phyloP scores from a whole-genome alignment of 208 protist species.

The Trypanosoma caninum region DNA sequence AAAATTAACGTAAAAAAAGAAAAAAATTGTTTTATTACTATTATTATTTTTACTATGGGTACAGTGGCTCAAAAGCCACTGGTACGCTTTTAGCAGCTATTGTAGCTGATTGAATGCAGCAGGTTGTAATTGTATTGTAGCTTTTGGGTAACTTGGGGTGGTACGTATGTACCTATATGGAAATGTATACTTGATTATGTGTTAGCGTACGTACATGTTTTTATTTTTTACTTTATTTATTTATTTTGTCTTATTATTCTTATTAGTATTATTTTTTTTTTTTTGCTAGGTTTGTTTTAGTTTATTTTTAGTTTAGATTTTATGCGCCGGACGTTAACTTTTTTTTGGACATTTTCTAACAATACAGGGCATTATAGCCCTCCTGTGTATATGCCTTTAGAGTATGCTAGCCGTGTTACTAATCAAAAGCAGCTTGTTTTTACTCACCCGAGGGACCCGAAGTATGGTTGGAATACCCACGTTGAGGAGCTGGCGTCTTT shows the following conservation, averaged over 20 bases:
- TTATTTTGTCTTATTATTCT: conserved; percentile 6
- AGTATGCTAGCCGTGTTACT: conserved; percentile 81
- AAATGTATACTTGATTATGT: background rate
- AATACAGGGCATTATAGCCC: conserved; percentile 83
- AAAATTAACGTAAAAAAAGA: too few species aligned
- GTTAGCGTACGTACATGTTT: background rate
- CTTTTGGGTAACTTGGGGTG: too few species aligned
- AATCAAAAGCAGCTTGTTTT: conserved; percentile 79
- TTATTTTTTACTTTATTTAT: background rate
- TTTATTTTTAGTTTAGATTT: conserved; percentile 11
- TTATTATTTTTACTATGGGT: too few species aligned
- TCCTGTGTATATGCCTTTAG: conserved; percentile 80
- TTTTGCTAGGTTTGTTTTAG: conserved; percentile 1
- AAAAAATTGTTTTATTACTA: too few species aligned
- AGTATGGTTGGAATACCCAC: conserved; percentile 82
- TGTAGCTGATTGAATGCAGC: too few species aligned
- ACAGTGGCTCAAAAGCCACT: too few species aligned
- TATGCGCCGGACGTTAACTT: conserved; percentile 46
- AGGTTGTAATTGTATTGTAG: too few species aligned
- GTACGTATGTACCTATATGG: too few species aligned
- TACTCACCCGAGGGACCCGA: conserved; percentile 83
- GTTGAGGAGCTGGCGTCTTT: conserved; percentile 66
- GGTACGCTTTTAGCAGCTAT: too few species aligned
- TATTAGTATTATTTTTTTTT: conserved; percentile 13
- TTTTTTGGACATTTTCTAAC: conserved; percentile 69